A percentile compares a stretch with the other conserved stretches of the same genome.
Conservation (phyloP, 306 rosid species). For the Urtica urens region DNA sequence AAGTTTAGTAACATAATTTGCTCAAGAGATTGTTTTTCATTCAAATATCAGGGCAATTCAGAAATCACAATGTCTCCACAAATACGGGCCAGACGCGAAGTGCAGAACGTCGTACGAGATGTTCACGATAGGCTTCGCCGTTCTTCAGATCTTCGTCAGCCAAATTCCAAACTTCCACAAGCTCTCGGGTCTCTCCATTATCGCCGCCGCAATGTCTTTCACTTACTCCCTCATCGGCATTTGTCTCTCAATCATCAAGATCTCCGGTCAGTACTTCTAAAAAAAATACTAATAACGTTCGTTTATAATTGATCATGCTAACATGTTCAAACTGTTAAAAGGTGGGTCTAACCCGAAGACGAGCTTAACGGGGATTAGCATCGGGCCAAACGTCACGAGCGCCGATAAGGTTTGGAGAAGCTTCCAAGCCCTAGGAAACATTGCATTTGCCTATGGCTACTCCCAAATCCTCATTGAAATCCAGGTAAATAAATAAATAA, state of each 20-base stretch:
- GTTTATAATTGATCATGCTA: neutral
- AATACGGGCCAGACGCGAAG: slow-evolving; percentile 33
- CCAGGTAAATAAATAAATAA: slow-evolving; percentile 27
- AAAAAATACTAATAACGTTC: slow-evolving; percentile 4
- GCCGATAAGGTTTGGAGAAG: slow-evolving; percentile 40
- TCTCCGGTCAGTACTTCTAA: slow-evolving; percentile 7
- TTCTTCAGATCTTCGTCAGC: slow-evolving; percentile 33
- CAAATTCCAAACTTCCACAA: slow-evolving; percentile 46
- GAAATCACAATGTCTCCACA: slow-evolving; percentile 52
- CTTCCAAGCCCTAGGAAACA: slow-evolving; percentile 67
- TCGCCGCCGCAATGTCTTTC: slow-evolving; percentile 36
- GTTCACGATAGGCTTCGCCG: slow-evolving; percentile 45
- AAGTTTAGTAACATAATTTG: neutral
- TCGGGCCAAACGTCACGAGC: slow-evolving; percentile 32
- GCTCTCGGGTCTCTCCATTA: slow-evolving; percentile 26
- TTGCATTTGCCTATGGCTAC: slow-evolving; percentile 69
- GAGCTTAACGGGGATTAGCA: slow-evolving; percentile 40
- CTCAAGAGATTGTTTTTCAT: neutral
- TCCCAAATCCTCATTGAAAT: slow-evolving; percentile 60
- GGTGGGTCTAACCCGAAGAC: slow-evolving; percentile 29
- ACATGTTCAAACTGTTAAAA: slow-evolving; percentile 9
- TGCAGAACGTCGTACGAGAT: slow-evolving; percentile 39
- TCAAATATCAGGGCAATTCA: slow-evolving; percentile 51
- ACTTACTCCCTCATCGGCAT: slow-evolving; percentile 25
- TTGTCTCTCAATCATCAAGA: slow-evolving; percentile 21